Evolutionary conservation across 192 early-diverging fungal genomes (phyloP), one percentile per base, ranked within the genome.

Genomic region (Entrophospora sp.): DNA sequence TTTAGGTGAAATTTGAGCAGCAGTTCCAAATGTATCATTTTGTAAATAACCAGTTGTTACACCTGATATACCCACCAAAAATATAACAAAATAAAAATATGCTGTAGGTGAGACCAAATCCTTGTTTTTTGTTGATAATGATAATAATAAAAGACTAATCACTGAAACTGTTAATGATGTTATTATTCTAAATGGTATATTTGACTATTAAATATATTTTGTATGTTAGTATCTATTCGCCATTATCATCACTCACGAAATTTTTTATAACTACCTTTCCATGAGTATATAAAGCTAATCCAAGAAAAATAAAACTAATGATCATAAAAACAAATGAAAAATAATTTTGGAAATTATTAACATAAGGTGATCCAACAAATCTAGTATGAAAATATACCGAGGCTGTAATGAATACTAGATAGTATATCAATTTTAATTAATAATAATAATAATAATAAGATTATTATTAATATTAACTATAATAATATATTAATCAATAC

Each of bases 261-360:
- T 67, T 52, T 9, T n/a, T 35, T 43, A 5, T 31, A 31, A 25
- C 37, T 72, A 81, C 82, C 73, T 71, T 51, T 48, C 71, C 81
- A 34, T 84, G 78, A 32, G 71, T 71, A 71, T 72, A 73, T 24
- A 84, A 67, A 25, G 84, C 79, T 43, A 79, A 73, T 22, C 69
- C 63, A 40, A 84, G 79, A 32, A 69, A 77, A 9, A 79, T 34
- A 46, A 91, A 63, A 73, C 85, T 88, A 49, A 75, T 76, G 20
- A 75, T 73, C 75, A 80, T 89, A 66, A 81, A 88, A 14, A 69
- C 74, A 18, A 81, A 75, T 3, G 84, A 85, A 65, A 92, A 92
- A 73, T 84, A 92, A 75, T 86, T 90, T 61, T 88, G 87, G 72
- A 90, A 92, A 24, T 81, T 85, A 38, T 81, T 61, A 27, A 77